These are phyloP conservation scores for Podila horticola DNA, from an alignment of 192 early-diverging fungal species.

Conservation along the genomic window DNA sequence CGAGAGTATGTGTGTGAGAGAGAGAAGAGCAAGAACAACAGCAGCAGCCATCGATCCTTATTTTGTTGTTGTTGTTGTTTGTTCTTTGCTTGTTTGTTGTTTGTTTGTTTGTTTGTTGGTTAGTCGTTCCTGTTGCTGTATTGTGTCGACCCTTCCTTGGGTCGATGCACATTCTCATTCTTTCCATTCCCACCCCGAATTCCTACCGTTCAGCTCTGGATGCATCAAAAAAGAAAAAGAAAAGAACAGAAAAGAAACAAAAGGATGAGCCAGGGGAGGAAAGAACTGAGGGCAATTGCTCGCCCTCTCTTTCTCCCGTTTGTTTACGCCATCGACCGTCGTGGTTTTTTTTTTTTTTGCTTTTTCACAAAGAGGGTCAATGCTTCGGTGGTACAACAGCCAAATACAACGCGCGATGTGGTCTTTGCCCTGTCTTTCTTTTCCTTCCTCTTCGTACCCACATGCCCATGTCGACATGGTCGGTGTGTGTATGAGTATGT, in stretches of 20 bases:
- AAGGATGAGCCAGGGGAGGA: neutral
- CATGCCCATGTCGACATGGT: neutral
- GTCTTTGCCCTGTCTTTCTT: neutral
- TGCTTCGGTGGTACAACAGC: constrained; percentile 3
- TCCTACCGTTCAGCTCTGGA: neutral
- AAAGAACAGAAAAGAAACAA: no score
- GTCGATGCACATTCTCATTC: neutral
- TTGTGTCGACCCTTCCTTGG: no score
- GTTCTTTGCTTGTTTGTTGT: no score
- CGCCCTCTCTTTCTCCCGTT: no score
- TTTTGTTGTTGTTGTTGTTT: no score
- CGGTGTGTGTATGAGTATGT: neutral
- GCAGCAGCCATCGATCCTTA: no score
- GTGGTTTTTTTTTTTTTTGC: neutral
- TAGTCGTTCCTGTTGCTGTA: no score
- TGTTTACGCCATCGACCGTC: neutral
- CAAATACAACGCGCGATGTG: neutral
- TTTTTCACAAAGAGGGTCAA: neutral
- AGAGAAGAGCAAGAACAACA: no score
- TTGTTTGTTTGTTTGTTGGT: no score
- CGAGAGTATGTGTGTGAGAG: no score
- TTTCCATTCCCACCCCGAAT: neutral
- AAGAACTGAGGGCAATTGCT: neutral
- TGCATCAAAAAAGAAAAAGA: neutral
- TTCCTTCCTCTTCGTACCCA: neutral